Evolutionary conservation across 73 alveolate species (phyloP).

Genomic region (Blepharisma japonicum): DNA sequence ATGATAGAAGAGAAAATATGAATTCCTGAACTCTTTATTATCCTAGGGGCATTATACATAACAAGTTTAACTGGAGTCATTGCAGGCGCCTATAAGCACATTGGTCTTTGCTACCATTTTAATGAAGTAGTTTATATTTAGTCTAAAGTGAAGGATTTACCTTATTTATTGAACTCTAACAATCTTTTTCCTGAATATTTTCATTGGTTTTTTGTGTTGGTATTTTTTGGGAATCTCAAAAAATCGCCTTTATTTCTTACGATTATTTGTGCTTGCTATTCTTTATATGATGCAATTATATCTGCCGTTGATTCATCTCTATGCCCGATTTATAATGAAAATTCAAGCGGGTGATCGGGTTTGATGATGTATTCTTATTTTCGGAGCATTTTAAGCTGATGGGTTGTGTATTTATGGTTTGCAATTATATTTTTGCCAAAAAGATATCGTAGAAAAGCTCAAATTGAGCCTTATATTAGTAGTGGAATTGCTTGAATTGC

Average conservation of each 20-base stretch:
- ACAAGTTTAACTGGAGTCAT: neutral
- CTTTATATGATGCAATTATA: neutral
- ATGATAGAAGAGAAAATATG: conserved; percentile 7
- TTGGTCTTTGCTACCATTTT: neutral
- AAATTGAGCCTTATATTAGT: neutral
- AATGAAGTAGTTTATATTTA: neutral
- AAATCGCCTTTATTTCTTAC: neutral
- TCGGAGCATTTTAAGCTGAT: neutral
- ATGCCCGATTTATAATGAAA: neutral
- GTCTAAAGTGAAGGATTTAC: neutral
- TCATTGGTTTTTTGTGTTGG: neutral
- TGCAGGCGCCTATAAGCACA: neutral
- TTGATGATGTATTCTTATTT: conserved; percentile 8
- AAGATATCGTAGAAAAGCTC: neutral
- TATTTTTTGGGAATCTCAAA: conserved; percentile 14
- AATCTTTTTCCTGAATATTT: neutral
- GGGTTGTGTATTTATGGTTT: neutral
- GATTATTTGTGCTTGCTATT: neutral
- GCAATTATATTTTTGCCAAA: neutral
- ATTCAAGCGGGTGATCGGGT: neutral
- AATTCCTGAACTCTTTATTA: neutral
- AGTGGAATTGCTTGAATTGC: neutral
- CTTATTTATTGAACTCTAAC: neutral
- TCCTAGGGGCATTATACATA: neutral
- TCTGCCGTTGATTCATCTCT: neutral